Percentiles rank a stretch among this genome's conserved stretches.
phyloP scores from a whole-genome alignment of 306 rosid genomes.

The Lathyrus aphaca region DNA sequence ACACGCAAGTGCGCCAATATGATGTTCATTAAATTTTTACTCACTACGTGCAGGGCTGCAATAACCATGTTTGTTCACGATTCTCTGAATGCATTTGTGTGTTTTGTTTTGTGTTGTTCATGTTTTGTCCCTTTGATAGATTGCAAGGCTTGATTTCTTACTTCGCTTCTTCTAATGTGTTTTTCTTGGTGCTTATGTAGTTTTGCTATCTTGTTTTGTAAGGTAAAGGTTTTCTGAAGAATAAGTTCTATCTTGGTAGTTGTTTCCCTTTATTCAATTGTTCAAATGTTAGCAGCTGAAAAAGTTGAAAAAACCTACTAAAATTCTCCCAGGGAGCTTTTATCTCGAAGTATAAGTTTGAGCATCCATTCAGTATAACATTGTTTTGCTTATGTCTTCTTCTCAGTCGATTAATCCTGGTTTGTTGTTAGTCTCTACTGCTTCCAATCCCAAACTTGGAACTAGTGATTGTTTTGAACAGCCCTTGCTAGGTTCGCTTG shows the following conservation, averaged over 20 bases:
- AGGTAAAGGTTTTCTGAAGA: neutral
- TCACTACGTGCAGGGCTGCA: neutral
- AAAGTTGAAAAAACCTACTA: neutral
- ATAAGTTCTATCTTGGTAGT: neutral
- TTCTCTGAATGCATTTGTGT: neutral
- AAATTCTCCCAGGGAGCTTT: conserved; percentile 11
- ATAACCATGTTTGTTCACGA: conserved; percentile 1
- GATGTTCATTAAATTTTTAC: neutral
- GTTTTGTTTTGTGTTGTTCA: neutral
- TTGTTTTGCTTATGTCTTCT: conserved; percentile 10
- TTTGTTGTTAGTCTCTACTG: conserved; percentile 1
- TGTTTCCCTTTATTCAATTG: conserved; percentile 6
- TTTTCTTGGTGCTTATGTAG: conserved; percentile 15
- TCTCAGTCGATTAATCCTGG: conserved; percentile 8
- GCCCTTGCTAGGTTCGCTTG: neutral
- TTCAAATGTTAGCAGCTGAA: conserved; percentile 14
- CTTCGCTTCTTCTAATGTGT: neutral
- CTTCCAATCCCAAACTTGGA: conserved; percentile 19
- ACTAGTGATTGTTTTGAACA: conserved; percentile 8
- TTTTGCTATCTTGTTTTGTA: conserved; percentile 7
- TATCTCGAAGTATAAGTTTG: conserved; percentile 17
- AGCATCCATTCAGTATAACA: neutral
- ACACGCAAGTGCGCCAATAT: neutral
- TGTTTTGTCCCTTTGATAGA: conserved; percentile 2
- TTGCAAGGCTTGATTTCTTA: conserved; percentile 3